Evolutionary conservation across 805 yeast genomes (phyloP).

Genomic region (Candida krabiensis): DNA sequence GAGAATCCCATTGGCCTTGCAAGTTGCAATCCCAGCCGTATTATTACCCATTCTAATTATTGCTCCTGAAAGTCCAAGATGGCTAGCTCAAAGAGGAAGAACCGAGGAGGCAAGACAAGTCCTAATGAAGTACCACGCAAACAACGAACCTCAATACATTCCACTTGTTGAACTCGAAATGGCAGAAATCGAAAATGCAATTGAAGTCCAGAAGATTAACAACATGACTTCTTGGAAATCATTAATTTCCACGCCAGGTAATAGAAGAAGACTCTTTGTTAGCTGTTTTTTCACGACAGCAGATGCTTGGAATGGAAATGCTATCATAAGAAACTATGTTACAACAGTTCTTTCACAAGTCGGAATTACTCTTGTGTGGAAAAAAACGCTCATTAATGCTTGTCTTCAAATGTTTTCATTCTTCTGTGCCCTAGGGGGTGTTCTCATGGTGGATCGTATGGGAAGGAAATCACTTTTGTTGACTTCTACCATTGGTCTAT

Average conservation of each 20-base stretch:
- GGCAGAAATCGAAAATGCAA: conserved; percentile 34
- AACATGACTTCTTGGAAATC: conserved; percentile 35
- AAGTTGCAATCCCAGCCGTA: conserved; percentile 35
- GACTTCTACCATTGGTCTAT: conserved; percentile 35
- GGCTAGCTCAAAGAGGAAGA: conserved; percentile 29
- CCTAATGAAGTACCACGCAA: not conserved
- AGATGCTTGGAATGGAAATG: conserved; percentile 43
- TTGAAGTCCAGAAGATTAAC: conserved; percentile 28
- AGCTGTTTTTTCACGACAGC: conserved; percentile 28
- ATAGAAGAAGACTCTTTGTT: conserved; percentile 37
- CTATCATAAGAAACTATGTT: conserved; percentile 44
- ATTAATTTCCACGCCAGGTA: conserved; percentile 28
- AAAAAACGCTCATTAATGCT: conserved; percentile 49
- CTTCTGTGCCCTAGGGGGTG: conserved; percentile 27
- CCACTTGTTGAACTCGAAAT: conserved; percentile 34
- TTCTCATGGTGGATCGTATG: conserved; percentile 27
- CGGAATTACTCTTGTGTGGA: conserved; percentile 45
- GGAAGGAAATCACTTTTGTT: conserved; percentile 38
- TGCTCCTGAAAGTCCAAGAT: conserved; percentile 40
- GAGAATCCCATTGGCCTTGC: conserved; percentile 40
- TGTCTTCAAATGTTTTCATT: conserved; percentile 47
- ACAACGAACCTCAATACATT: conserved; percentile 20
- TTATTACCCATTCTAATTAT: conserved; percentile 28
- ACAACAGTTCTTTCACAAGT: conserved; percentile 47
- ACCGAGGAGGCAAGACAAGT: conserved; percentile 27